Evolutionary conservation across 371 early-diverging fungal species (phyloP).

Genomic region (Mortierella polycephala): DNA sequence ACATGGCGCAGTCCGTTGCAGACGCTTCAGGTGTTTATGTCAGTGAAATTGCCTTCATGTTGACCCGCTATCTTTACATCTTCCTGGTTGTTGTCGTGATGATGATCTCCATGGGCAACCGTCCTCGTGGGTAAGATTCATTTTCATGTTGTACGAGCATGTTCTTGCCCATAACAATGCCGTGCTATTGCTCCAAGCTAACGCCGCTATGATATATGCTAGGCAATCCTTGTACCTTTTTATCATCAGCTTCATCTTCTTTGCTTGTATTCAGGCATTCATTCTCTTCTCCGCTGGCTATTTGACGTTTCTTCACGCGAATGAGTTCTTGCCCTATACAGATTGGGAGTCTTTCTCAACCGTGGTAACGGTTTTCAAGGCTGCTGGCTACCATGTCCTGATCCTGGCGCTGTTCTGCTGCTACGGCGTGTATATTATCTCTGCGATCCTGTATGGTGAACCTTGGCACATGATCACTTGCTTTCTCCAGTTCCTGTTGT

Average conservation of each 20-base stretch:
- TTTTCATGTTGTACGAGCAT: too few species aligned
- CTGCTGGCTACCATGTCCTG: conserved; percentile 49
- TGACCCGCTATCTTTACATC: conserved; percentile 77
- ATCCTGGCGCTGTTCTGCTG: conserved; percentile 50
- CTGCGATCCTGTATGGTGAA: conserved; percentile 83
- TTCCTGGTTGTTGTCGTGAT: conserved; percentile 80
- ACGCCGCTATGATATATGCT: not conserved
- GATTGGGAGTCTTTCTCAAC: conserved; percentile 40
- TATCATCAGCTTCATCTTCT: conserved; percentile 70
- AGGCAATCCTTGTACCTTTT: conserved; percentile 80
- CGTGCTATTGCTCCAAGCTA: not conserved
- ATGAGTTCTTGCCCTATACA: conserved; percentile 41
- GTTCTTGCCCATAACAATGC: not conserved
- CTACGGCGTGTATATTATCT: conserved; percentile 83
- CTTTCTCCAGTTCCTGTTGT: conserved; percentile 85
- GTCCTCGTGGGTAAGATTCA: conserved; percentile 47
- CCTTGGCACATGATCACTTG: conserved; percentile 95
- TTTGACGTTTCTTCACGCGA: conserved; percentile 58
- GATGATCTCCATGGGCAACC: conserved; percentile 85
- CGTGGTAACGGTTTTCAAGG: conserved; percentile 49
- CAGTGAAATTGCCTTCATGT: conserved; percentile 67
- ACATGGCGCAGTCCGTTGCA: conserved; percentile 72
- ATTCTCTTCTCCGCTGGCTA: conserved; percentile 66
- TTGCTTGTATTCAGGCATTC: conserved; percentile 64
- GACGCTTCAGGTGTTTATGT: conserved; percentile 59